These are phyloP conservation scores for Plectosphaerella sp. DNA, from an alignment of 2,329 filamentous ascomycete genomes.

Conservation along the genomic window DNA sequence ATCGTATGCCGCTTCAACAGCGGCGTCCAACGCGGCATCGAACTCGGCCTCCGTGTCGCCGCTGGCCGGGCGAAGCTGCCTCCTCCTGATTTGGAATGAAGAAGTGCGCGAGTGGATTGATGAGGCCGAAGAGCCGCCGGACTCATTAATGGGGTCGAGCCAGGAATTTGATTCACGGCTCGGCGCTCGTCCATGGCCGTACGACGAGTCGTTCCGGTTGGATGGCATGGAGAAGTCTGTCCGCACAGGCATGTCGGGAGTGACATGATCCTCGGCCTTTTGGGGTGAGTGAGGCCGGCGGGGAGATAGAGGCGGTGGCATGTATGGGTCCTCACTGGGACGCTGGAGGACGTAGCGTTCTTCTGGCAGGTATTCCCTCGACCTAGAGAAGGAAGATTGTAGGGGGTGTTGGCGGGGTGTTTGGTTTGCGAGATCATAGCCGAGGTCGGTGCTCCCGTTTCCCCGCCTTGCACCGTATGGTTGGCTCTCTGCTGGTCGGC, in stretches of 20 bases:
- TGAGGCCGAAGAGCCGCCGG: slow-evolving; percentile 71
- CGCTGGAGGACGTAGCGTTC: slow-evolving; percentile 38
- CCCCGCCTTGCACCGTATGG: neutral
- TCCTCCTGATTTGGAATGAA: slow-evolving; percentile 62
- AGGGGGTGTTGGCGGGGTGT: slow-evolving; percentile 25
- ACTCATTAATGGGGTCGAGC: slow-evolving; percentile 93
- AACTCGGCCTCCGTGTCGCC: slow-evolving; percentile 83
- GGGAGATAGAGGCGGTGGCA: slow-evolving; percentile 69
- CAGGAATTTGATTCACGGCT: slow-evolving; percentile 84
- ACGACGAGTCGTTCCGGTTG: slow-evolving; percentile 16
- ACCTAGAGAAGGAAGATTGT: slow-evolving; percentile 51
- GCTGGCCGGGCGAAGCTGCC: slow-evolving; percentile 64
- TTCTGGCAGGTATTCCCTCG: slow-evolving; percentile 24
- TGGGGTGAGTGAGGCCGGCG: slow-evolving; percentile 47
- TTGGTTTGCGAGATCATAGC: slow-evolving; percentile 10
- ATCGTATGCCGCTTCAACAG: slow-evolving; percentile 93
- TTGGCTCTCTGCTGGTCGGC: neutral
- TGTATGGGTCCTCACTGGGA: slow-evolving; percentile 52
- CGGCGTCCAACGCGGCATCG: slow-evolving; percentile 88
- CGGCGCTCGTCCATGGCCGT: slow-evolving; percentile 48
- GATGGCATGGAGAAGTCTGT: slow-evolving; percentile 26
- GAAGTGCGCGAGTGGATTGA: slow-evolving; percentile 79
- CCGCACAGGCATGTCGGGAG: slow-evolving; percentile 21
- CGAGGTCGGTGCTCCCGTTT: neutral
- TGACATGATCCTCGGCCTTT: slow-evolving; percentile 15